phyloP scores from a whole-genome alignment of 148 eudicot species.

The Diospyros lotus region DNA sequence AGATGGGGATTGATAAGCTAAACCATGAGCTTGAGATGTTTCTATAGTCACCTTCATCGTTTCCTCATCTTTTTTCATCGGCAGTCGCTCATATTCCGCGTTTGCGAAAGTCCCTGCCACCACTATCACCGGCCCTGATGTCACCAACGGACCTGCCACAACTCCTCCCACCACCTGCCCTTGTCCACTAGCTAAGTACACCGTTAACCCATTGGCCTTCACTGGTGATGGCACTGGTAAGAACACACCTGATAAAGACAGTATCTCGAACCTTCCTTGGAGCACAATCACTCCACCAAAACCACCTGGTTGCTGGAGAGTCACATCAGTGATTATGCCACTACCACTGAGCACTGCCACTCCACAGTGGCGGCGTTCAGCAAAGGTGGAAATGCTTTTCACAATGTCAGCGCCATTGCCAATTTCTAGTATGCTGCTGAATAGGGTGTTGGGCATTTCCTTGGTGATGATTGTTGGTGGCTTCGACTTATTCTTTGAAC shows the following conservation, averaged over 20 bases:
- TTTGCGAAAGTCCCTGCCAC: constrained; percentile 34
- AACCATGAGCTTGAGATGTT: neutral
- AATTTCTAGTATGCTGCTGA: constrained; percentile 32
- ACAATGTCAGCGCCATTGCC: constrained; percentile 27
- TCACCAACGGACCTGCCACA: constrained; percentile 31
- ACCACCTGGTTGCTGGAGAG: constrained; percentile 29
- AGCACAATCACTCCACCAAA: constrained; percentile 23
- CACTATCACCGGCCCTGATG: constrained; percentile 34
- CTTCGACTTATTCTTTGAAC: constrained; percentile 39
- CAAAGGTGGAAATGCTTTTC: constrained; percentile 24
- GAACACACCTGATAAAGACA: constrained; percentile 28
- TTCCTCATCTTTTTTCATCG: constrained; percentile 22
- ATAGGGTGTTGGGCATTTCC: constrained; percentile 32
- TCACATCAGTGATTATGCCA: constrained; percentile 28
- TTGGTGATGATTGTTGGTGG: constrained; percentile 31
- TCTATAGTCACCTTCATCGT: too few relatives aligned
- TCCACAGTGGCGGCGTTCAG: constrained; percentile 27
- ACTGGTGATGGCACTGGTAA: constrained; percentile 36
- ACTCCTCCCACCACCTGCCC: constrained; percentile 42
- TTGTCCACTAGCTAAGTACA: constrained; percentile 33
- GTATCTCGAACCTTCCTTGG: constrained; percentile 36
- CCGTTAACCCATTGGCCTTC: constrained; percentile 23
- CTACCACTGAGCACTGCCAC: constrained; percentile 33
- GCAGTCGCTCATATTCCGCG: constrained; percentile 32
- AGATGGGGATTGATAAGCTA: neutral